Base-by-base conservation (phyloP, 2,329 filamentous ascomycete species). In the Alternaria ethzedia region DNA sequence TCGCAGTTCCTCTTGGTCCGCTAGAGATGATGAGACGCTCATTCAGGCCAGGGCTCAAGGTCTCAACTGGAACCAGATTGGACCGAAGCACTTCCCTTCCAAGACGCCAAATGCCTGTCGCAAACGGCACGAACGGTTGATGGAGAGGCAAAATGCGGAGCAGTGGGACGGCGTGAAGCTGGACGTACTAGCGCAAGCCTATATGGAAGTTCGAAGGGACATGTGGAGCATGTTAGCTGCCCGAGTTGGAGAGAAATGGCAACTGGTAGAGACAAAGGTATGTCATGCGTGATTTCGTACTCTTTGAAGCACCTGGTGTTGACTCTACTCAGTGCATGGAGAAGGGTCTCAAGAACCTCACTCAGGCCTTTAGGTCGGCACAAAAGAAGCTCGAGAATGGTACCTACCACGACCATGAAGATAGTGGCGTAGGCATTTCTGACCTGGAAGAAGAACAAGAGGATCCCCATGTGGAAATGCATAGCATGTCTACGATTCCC, bases 51-150 rank as follows among this genome's bases (percentile, higher is more conserved):
- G 93, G 57, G 87, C 90, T 51, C 88, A 90, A 73, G 91, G 91
- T 23, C 86, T 94, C 77, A 95, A 94, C 80, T 97, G 93, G 93
- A 87, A 88, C 57, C 90, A 92, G 72, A 96, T 96, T 75, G 90
- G 93, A 72, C 85, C 85, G 65, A 87, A 86, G 65, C 88, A 93
- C 80, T 97, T 97, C 78, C 91, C 90, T 1, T 85, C 82, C 77
- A 97, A 97, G 83, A 86, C 86, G 12, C 81, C 90, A 62, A 96
- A 96, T 78, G 94, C 94, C 17, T 97, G 93, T 81, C 91, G 93
- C 68, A 97, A 97, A 82, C 88, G 93, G 59, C 93, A 96, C 74
- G 93, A 97, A 81, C 87, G 93, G 44, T 83, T 97, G 69, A 90
- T 95, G 85, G 91, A 95, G 81, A 88, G 90, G 69, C 76, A 84